Conservation (phyloP, 2,329 filamentous ascomycete genomes). For the Plectosphaerella cucumerina region DNA sequence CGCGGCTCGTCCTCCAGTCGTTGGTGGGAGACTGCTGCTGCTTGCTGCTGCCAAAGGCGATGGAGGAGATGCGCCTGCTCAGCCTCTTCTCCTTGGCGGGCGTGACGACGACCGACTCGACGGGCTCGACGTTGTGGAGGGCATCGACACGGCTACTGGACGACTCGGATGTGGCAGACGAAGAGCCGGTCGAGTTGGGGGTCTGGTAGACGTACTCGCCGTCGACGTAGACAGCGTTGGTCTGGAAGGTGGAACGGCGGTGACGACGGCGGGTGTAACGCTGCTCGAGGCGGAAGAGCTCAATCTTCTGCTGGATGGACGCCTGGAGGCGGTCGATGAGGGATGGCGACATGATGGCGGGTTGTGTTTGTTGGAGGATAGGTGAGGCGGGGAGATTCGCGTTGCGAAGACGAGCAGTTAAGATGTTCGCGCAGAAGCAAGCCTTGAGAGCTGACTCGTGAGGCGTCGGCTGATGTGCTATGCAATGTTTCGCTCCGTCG, state of each 20-base stretch:
- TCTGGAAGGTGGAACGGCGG: slow-evolving; percentile 83
- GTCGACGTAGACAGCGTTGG: slow-evolving; percentile 87
- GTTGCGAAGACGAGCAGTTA: too few relatives aligned
- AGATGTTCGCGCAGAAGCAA: too few relatives aligned
- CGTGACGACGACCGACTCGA: slow-evolving; percentile 17
- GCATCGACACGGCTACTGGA: slow-evolving; percentile 26
- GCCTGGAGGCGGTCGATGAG: slow-evolving; percentile 43
- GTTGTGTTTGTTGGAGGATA: neutral
- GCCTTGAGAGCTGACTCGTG: too few relatives aligned
- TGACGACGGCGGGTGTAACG: slow-evolving; percentile 85
- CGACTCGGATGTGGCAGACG: slow-evolving; percentile 29
- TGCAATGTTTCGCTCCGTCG: too few relatives aligned
- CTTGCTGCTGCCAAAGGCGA: slow-evolving; percentile 45
- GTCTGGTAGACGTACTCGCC: slow-evolving; percentile 88
- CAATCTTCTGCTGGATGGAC: slow-evolving; percentile 62
- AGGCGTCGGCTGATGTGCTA: too few relatives aligned
- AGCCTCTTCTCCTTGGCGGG: slow-evolving; percentile 40
- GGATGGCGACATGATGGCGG: slow-evolving; percentile 23
- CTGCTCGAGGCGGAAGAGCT: slow-evolving; percentile 93
- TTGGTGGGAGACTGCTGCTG: slow-evolving; percentile 28
- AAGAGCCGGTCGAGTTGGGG: slow-evolving; percentile 54
- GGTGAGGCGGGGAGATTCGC: neutral
- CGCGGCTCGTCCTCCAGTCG: slow-evolving; percentile 36
- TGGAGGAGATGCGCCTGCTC: slow-evolving; percentile 48
- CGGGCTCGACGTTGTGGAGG: slow-evolving; percentile 28